Percentiles rank a stretch among this genome's conserved stretches.
Conservation (phyloP, 192 early-diverging fungal genomes). For the Rhizophlyctis rosea region DNA sequence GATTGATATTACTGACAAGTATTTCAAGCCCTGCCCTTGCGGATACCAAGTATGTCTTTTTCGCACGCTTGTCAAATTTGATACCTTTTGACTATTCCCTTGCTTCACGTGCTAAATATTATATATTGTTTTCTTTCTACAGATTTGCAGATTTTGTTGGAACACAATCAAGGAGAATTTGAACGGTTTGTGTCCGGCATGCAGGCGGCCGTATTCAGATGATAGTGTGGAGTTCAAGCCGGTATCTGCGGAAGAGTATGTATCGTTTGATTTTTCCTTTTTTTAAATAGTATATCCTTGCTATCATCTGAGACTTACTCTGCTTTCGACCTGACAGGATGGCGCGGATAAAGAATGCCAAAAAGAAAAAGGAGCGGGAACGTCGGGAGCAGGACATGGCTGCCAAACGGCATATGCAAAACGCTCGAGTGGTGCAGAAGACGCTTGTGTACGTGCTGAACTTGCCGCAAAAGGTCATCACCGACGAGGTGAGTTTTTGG, state of each 20-base stretch:
- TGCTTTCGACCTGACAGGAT: slow-evolving; percentile 33
- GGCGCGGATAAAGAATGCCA: slow-evolving; percentile 70
- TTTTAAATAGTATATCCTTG: no score
- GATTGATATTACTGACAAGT: slow-evolving; percentile 92
- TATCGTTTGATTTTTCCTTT: slow-evolving; percentile 16
- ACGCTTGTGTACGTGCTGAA: slow-evolving; percentile 97
- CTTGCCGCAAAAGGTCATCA: slow-evolving; percentile 77
- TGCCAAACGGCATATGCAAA: slow-evolving; percentile 75
- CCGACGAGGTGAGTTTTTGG: slow-evolving; percentile 73
- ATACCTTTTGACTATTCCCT: no score
- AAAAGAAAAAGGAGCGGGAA: slow-evolving; percentile 89
- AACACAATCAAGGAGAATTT: slow-evolving; percentile 94
- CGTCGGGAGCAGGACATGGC: slow-evolving; percentile 81
- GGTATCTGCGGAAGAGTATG: slow-evolving; percentile 87
- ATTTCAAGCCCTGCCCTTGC: slow-evolving; percentile 97
- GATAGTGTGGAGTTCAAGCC: slow-evolving; percentile 84
- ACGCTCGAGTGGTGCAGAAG: slow-evolving; percentile 94
- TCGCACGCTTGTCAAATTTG: background rate
- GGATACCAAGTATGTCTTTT: slow-evolving; percentile 81
- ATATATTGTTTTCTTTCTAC: slow-evolving; percentile 7
- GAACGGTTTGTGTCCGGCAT: slow-evolving; percentile 93
- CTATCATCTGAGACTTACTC: background rate
- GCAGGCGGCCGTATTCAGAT: slow-evolving; percentile 84
- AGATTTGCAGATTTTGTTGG: slow-evolving; percentile 99
- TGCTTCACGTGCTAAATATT: slow-evolving; percentile 1